Evolutionary conservation across 768 basidiomycete species (phyloP).

Genomic region (Lentinula sp.): DNA sequence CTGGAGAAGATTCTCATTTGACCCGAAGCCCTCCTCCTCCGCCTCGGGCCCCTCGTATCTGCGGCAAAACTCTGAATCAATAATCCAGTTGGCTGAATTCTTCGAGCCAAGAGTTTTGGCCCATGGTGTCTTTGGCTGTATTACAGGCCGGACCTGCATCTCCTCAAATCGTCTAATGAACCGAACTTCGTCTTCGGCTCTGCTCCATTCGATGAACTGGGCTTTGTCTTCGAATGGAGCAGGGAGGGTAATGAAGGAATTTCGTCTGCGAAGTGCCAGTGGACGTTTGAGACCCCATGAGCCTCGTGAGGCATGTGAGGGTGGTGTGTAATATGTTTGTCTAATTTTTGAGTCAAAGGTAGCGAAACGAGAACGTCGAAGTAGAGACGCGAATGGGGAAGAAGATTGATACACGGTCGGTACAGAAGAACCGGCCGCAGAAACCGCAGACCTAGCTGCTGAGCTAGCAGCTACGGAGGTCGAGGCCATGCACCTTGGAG

Average conservation of each 20-base stretch:
- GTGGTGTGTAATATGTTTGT: constrained; percentile 70
- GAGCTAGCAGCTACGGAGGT: constrained; percentile 6
- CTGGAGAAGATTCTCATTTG: constrained; percentile 2
- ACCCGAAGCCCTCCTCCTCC: constrained; percentile 13
- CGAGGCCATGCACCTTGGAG: constrained; percentile 9
- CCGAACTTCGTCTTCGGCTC: constrained; percentile 57
- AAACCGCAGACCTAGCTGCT: constrained; percentile 4
- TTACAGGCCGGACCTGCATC: constrained; percentile 35
- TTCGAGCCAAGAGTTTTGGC: constrained; percentile 27
- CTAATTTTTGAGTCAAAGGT: constrained; percentile 69
- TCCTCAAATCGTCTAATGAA: constrained; percentile 67
- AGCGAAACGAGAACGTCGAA: constrained; percentile 80
- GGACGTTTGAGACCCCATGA: constrained; percentile 87
- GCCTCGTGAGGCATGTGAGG: constrained; percentile 67
- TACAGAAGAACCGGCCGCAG: constrained; percentile 5
- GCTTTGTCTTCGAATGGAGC: constrained; percentile 61
- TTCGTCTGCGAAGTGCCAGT: constrained; percentile 57
- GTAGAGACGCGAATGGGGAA: constrained; percentile 69
- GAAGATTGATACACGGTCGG: constrained; percentile 26
- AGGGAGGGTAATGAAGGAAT: constrained; percentile 59
- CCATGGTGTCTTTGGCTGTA: constrained; percentile 28
- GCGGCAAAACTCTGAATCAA: constrained; percentile 41
- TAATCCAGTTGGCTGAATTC: constrained; percentile 23
- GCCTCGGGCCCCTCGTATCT: constrained; percentile 14
- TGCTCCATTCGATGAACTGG: constrained; percentile 74